Evolutionary conservation across 805 yeast species (phyloP), one percentile per base, ranked within the genome.

Genomic region (Kodamaea neixiangensis): DNA sequence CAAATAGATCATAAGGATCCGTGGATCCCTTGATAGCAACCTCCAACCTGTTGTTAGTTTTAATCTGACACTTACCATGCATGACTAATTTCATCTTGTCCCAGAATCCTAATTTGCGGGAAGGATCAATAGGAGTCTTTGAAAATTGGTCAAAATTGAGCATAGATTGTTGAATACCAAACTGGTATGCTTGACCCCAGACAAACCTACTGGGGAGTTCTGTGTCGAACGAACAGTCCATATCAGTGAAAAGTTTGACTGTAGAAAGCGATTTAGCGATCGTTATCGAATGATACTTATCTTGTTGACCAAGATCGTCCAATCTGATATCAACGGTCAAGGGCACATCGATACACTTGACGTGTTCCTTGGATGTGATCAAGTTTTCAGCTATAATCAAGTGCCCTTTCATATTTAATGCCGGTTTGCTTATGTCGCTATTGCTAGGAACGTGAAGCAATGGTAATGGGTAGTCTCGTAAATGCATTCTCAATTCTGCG

Each of bases 401-500:
- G 56, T 88, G 83, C 18, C 97, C 96, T 19, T 68, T 64, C 67
- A 48, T 86, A 50, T 22, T 46, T 10, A 72, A 61, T 41, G 61
- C 55, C 17, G 43, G 72, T 56, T 21, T 29, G 6, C 20, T 17
- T 14, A 37, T 19, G 2, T 59, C 55, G n/a, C 54, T 45, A 6
- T 63, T 49, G 2, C 69, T 67, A 11, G 97, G 97, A 54, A 92
- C 80, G 55, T 83, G 83, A 7, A 89, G 65, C 46, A 92, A 68
- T 0, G 98, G 97, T 13, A 93, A 61, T 0, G 97, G 97, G 61
- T 87, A 90, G 61, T 92, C 98, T 49, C 94, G 73, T 53, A 92
- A 58, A 62, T 88, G 93, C 58, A 83, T 76, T 52, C 94, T 70
- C 10, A 85, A 63, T 59, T 89, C 96, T 2, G 71, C 68, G 35